phyloP scores from a whole-genome alignment of 2,329 filamentous ascomycete species.

The Nigrospora sphaerica region DNA sequence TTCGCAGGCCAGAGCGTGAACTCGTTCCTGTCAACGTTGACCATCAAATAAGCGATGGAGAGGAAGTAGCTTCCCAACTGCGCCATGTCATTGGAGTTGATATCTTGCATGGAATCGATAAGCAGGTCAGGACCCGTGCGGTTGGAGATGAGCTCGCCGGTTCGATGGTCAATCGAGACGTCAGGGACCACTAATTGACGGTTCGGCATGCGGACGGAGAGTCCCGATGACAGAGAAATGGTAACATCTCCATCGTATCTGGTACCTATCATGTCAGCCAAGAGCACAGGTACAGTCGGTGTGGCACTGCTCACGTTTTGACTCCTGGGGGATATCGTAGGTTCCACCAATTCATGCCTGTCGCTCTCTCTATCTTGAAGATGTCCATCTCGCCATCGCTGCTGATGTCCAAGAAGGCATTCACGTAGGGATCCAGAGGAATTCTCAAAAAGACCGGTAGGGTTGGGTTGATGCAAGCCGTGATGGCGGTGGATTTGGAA shows the following conservation, averaged over 20 bases:
- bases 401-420: neutral
- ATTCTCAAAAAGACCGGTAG: conserved; percentile 11
- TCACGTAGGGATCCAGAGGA: conserved; percentile 13
- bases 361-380: too few relatives aligned
- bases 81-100: conserved; percentile 14
- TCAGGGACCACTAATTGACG: conserved; percentile 22
- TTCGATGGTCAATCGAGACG: conserved; percentile 9
- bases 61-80: conserved; percentile 21
- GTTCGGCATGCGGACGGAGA: conserved; percentile 17
- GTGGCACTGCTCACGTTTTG: too few relatives aligned
- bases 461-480: conserved; percentile 12
- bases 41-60: conserved; percentile 19
- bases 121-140: conserved; percentile 11
- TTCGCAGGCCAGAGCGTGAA: conserved; percentile 14
- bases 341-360: too few relatives aligned
- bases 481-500: conserved; percentile 4
- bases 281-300: conserved; percentile 6
- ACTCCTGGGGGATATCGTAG: too few relatives aligned
- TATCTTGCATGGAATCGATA: conserved; percentile 14
- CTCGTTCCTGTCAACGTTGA: conserved; percentile 17
- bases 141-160: conserved; percentile 9
- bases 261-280: conserved; percentile 2
- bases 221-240: conserved; percentile 6
- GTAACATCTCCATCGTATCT: conserved; percentile 10
- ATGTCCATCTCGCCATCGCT: too few relatives aligned